Evolutionary conservation across 1,139 yeast genomes (phyloP).

Genomic region (Nakaseomyces glabratus): DNA sequence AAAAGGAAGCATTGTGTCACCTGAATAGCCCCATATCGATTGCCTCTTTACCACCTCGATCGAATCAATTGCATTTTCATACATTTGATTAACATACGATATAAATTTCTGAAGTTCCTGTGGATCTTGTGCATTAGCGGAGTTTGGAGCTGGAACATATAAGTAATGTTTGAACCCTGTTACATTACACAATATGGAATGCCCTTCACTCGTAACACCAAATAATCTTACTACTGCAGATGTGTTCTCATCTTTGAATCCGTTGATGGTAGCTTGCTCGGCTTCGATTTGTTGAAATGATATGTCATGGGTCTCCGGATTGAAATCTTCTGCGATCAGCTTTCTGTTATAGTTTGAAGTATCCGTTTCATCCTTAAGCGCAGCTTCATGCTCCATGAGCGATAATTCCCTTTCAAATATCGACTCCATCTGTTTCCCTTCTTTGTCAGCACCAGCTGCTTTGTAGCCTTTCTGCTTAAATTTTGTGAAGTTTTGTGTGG

Average conservation of each 20-base stretch:
- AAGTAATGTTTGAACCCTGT: constrained; percentile 84
- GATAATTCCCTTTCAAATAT: constrained; percentile 57
- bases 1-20: constrained; percentile 69
- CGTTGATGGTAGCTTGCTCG: constrained; percentile 61
- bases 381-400: constrained; percentile 42
- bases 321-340: constrained; percentile 44
- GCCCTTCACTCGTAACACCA: constrained; percentile 83
- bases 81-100: constrained; percentile 41
- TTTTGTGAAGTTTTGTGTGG: constrained; percentile 25
- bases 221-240: constrained; percentile 69
- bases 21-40: constrained; percentile 89
- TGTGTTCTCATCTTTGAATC: constrained; percentile 30
- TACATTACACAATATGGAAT: constrained; percentile 83
- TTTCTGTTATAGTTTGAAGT: constrained; percentile 35
- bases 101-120: constrained; percentile 44
- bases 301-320: constrained; percentile 44
- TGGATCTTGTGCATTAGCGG: constrained; percentile 32
- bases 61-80: constrained; percentile 40
- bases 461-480: constrained; percentile 27
- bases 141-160: constrained; percentile 84
- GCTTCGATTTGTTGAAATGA: constrained; percentile 91
- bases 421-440: constrained; percentile 37
- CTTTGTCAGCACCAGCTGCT: constrained; percentile 21
- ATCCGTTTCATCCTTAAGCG: constrained; percentile 19
- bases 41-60: constrained; percentile 65